A percentile compares a stretch with the other conserved stretches of the same genome.
Conservation (phyloP, 2,329 filamentous ascomycete species). For the Coniochaeta prunicola region DNA sequence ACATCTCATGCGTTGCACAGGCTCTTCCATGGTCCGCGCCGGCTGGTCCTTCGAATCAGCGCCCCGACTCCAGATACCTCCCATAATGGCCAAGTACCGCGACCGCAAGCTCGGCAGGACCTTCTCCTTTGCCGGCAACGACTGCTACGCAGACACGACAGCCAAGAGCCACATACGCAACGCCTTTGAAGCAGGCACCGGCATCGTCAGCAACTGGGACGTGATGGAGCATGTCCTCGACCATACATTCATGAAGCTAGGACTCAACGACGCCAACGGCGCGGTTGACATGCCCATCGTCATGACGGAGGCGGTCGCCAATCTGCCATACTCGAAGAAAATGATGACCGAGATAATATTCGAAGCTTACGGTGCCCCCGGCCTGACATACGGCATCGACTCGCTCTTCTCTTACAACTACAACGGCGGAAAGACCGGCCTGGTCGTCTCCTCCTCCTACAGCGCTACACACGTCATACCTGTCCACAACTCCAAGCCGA, state of each 20-base stretch:
- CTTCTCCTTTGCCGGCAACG: conserved; percentile 84
- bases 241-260: conserved; percentile 90
- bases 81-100: conserved; percentile 90
- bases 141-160: conserved; percentile 92
- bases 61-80: conserved; percentile 76
- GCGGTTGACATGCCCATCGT: conserved; percentile 79
- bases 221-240: conserved; percentile 92
- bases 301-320: conserved; percentile 93
- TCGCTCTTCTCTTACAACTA: conserved; percentile 93
- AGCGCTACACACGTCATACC: conserved; percentile 94
- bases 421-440: conserved; percentile 79
- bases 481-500: conserved; percentile 76
- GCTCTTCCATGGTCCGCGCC: conserved; percentile 80
- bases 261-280: conserved; percentile 69
- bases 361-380: conserved; percentile 88
- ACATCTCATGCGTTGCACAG: conserved; percentile 34
- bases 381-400: conserved; percentile 89
- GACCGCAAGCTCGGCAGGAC: conserved; percentile 90
- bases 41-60: conserved; percentile 89
- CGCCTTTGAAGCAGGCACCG: conserved; percentile 84
- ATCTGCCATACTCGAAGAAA: conserved; percentile 78
- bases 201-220: conserved; percentile 95
- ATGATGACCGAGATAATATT: conserved; percentile 98
- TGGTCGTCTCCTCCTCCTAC: conserved; percentile 87
- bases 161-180: conserved; percentile 84